Base-by-base conservation (phyloP, 257 asterid genomes). In the Galeopsis tetrahit region DNA sequence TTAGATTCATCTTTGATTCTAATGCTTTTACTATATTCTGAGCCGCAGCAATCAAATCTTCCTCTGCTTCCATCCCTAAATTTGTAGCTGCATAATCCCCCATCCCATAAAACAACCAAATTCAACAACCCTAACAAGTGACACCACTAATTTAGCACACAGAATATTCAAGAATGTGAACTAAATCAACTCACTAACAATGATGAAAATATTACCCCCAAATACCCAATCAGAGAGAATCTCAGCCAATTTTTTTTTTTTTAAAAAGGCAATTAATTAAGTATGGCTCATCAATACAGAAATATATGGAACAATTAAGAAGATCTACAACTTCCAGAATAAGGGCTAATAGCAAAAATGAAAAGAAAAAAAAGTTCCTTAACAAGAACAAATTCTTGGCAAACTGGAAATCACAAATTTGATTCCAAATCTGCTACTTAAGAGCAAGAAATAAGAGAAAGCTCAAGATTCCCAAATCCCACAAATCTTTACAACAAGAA, bases 21-120 rank as follows among this genome's bases (percentile, higher is more conserved):
- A 88, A 78, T 9, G 95, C 90, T 74, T 79, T 86, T 69, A 86
- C 75, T 34, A 94, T 84, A 13, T 73, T 79, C 79, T 81, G 88
- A 4, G 79, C 91, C 2, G 95, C 93, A 77, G 87, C 90, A 71
- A 94, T 88, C 74, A 91, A 73, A 32, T 79, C 87, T 69, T 87
- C 96, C 66, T 94, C 99, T 44, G 79, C 90, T 70, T 87, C 97
- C 87, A 88, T 79, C 49, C 32, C 64, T 44, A 84, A 73, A 40
- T 63, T n/a, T 17, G 78, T 8, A 60, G 76, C 56, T 77, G 74
- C 55, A 75, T 79, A 82, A 68, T 89, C 97, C 62, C 87, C 91
- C 97, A 91, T 85, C 38, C 40, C 69, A 79, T 48, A 36, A 82
- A 67, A 71, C 34, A 75, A 75, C 74, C 68, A 52, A 66, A 6